These are phyloP conservation scores for Chenopodium quinoa DNA, from an alignment of 148 eudicot genomes.

Conservation along the genomic window DNA sequence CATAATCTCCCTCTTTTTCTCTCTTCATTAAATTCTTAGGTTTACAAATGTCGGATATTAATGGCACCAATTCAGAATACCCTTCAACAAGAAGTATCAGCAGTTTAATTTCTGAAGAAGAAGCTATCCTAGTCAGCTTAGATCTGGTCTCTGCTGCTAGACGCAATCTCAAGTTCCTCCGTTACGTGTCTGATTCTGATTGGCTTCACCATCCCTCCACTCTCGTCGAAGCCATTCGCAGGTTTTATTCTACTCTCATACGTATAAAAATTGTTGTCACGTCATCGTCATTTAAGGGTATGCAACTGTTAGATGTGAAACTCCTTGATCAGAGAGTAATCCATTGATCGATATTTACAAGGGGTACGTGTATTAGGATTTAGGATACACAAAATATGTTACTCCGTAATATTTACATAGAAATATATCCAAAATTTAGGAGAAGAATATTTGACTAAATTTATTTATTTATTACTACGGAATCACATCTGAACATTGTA, in stretches of 20 bases:
- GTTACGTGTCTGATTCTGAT: conserved; percentile 51
- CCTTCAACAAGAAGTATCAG: conserved; percentile 50
- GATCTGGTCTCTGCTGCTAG: conserved; percentile 80
- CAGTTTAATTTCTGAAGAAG: conserved; percentile 43
- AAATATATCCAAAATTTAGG: too few species aligned
- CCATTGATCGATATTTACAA: too few species aligned
- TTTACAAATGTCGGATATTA: conserved; percentile 22
- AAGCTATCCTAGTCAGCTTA: conserved; percentile 32
- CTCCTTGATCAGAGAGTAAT: too few species aligned
- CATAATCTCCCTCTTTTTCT: not conserved
- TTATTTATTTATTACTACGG: too few species aligned
- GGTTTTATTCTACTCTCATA: conserved; percentile 26
- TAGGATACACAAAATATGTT: too few species aligned
- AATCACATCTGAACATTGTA: too few species aligned
- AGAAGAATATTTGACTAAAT: too few species aligned
- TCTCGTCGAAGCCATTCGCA: conserved; percentile 57
- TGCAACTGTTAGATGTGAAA: too few species aligned
- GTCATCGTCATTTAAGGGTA: too few species aligned
- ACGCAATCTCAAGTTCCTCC: conserved; percentile 61
- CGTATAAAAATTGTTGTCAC: too few species aligned
- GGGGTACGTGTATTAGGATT: too few species aligned
- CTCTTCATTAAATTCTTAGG: not conserved
- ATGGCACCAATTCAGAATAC: conserved; percentile 33
- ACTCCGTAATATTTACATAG: too few species aligned
- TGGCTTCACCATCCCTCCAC: conserved; percentile 58